Base-by-base conservation (phyloP, 495 filamentous ascomycete genomes). In the Neurospora pannonica region DNA sequence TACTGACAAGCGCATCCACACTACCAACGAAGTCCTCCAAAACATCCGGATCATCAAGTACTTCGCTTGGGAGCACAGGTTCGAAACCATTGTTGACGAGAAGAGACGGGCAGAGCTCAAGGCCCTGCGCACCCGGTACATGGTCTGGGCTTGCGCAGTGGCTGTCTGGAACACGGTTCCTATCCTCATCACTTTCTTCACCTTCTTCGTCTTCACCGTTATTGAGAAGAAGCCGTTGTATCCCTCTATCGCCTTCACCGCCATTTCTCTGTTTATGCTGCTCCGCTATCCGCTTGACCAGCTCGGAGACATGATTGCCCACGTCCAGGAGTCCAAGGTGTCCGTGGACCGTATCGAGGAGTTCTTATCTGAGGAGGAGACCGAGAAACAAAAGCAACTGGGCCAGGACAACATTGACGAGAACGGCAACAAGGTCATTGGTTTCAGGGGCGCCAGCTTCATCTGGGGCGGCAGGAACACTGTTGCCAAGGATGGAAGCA, bases 11-110 rank as follows among this genome's bases (percentile, higher is more conserved):
- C 91, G 97, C 40, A 99, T 99, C 75, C 92, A 98, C 81, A 91
- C 93, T 4, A 98, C 97, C 9, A 98, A 98, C 82, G 97, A 99
- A 81, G 92, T 98, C 9, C 86, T 99, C 31, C 95, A 97, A 78
- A 99, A 98, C 76, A 98, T 99, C 76, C 89, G 97, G 39, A 98
- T 99, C 78, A 98, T 99, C 89, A 99, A 99, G 82, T 99, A 94
- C 82, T 99, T 99, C 81, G 95, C 97, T 3, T 99, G 97, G 97
- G 97, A 99, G 81, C 90, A 92, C 74, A 92, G 97, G 10, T 99
- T 97, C 82, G 88, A 91, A 67, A 89, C 90, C 21, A 90, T 94
- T 71, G 94, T 99, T 19, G 90, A 95, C 74, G 95, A 97, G 80
- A 97, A 97, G 80, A 88, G 97, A 71, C 85, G 86, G 21, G 87